Conservation (phyloP, 192 early-diverging fungal species). For the Geranomyces michiganensis region DNA sequence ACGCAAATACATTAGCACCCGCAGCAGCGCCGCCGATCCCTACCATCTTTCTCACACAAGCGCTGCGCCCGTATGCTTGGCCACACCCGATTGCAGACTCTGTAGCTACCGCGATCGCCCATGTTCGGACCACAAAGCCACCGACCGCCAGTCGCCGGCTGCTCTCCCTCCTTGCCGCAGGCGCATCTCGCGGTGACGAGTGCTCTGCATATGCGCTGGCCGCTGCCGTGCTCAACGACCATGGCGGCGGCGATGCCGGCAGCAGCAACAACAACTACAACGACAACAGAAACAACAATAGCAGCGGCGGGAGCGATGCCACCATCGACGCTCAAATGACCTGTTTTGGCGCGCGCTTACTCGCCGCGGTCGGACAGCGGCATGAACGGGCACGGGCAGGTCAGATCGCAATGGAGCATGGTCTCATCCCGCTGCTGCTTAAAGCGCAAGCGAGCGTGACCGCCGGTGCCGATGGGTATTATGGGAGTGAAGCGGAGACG, state of each 20-base stretch:
- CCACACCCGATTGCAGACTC: neutral
- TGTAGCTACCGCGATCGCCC: neutral
- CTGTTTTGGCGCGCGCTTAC: neutral
- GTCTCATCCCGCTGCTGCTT: neutral
- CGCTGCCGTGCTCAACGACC: neutral
- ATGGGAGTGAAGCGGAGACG: too few species aligned
- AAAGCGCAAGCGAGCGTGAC: neutral
- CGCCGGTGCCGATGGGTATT: neutral
- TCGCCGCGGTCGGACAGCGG: neutral
- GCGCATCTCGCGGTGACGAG: neutral
- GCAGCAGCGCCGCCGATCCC: neutral
- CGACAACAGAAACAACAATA: too few species aligned
- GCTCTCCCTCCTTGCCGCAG: neutral
- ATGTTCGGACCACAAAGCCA: neutral
- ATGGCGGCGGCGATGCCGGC: too few species aligned
- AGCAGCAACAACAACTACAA: too few species aligned
- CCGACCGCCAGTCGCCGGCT: neutral
- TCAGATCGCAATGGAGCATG: neutral
- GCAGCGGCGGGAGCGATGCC: too few species aligned
- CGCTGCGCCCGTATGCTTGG: constrained; percentile 2
- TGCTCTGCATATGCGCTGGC: neutral
- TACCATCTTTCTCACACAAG: neutral
- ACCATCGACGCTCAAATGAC: neutral
- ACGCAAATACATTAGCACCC: neutral
- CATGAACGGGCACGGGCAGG: neutral